phyloP scores from a whole-genome alignment of 257 asterid genomes.

The Perilla frutescens region DNA sequence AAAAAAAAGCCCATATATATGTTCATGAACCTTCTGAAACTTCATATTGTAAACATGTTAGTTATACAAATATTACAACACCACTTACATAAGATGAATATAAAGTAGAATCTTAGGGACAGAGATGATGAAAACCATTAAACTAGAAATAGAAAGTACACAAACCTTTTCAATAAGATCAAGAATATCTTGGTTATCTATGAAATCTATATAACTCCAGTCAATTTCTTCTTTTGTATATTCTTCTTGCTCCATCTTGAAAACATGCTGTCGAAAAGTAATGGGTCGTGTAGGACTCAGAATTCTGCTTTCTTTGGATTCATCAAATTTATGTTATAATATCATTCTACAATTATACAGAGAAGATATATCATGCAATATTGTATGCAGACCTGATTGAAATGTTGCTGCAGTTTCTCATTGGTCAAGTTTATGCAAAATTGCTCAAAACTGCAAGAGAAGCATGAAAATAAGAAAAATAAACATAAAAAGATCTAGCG shows the following conservation, averaged over 20 bases:
- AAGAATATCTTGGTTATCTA: slow-evolving; percentile 91
- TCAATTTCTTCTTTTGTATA: slow-evolving; percentile 88
- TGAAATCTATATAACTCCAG: slow-evolving; percentile 90
- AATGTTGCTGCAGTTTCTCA: slow-evolving; percentile 95
- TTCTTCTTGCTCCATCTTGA: slow-evolving; percentile 98
- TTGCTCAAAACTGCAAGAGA: slow-evolving; percentile 89
- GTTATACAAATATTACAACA: slow-evolving; percentile 5
- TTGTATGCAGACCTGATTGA: slow-evolving; percentile 74
- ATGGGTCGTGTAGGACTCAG: slow-evolving; percentile 28
- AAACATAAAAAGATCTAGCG: slow-evolving; percentile 21
- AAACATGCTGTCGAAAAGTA: slow-evolving; percentile 73
- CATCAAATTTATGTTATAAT: background rate
- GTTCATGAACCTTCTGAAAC: background rate
- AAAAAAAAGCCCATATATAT: no score
- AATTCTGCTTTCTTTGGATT: slow-evolving; percentile 20
- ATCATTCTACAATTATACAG: slow-evolving; percentile 11
- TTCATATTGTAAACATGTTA: background rate
- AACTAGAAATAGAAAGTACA: slow-evolving; percentile 11
- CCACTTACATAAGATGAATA: slow-evolving; percentile 13
- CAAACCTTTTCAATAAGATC: slow-evolving; percentile 94
- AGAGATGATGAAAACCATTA: background rate
- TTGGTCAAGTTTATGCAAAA: slow-evolving; percentile 95
- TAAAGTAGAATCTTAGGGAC: background rate
- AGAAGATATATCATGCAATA: slow-evolving; percentile 14
- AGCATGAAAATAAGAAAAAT: slow-evolving; percentile 23